These are phyloP conservation scores for Didymella lethalis DNA, from an alignment of 2,329 filamentous ascomycete species.

Conservation along the genomic window DNA sequence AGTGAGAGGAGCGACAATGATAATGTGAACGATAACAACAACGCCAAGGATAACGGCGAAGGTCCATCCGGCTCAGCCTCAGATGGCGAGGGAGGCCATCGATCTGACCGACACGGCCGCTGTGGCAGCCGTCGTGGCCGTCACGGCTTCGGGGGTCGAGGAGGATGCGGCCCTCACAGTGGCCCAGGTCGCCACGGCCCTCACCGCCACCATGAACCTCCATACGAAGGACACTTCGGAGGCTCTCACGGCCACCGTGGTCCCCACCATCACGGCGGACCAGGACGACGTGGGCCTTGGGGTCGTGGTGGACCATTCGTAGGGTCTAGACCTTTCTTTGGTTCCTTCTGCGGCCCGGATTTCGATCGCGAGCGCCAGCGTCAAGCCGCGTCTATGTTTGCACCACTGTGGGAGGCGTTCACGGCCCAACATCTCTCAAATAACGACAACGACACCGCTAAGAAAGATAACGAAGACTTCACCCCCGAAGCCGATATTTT, in stretches of 20 bases:
- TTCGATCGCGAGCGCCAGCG: conserved; percentile 17
- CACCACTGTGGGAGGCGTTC: conserved; percentile 48
- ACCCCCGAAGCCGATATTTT: conserved; percentile 77
- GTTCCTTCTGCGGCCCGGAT: conserved; percentile 20
- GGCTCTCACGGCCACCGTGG: conserved; percentile 3
- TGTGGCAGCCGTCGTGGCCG: conserved; percentile 34
- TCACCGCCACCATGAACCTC: conserved; percentile 29
- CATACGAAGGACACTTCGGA: conserved; percentile 21
- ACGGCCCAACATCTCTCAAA: conserved; percentile 29
- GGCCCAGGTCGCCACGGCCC: conserved; percentile 21
- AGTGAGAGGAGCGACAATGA: conserved; percentile 30
- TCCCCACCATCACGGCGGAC: conserved; percentile 24
- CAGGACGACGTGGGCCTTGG: conserved; percentile 41
- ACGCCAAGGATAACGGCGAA: conserved; percentile 40
- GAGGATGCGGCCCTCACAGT: conserved; percentile 30
- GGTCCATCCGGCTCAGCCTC: conserved; percentile 42
- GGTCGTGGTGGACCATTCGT: conserved; percentile 26
- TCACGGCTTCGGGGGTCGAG: conserved; percentile 34
- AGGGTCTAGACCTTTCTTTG: neutral
- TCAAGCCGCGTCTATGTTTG: conserved; percentile 40
- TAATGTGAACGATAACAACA: conserved; percentile 29
- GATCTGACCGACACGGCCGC: conserved; percentile 28
- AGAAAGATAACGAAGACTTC: conserved; percentile 55
- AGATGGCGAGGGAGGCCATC: conserved; percentile 36
- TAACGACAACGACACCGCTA: conserved; percentile 17